These are phyloP conservation scores for Salix purpurea DNA, from an alignment of 345 rosid genomes.

Conservation along the genomic window DNA sequence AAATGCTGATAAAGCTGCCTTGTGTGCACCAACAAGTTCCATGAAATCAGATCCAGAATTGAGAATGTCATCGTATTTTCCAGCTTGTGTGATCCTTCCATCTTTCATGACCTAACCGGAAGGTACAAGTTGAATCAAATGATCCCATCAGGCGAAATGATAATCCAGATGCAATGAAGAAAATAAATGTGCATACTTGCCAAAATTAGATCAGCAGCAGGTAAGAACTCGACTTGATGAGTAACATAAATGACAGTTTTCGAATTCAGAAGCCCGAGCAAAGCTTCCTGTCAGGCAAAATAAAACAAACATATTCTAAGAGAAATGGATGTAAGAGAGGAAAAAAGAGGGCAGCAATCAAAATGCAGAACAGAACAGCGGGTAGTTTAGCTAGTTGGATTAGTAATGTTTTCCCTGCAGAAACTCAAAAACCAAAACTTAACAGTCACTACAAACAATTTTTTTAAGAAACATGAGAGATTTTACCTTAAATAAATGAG, in stretches of 20 bases:
- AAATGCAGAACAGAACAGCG: neutral
- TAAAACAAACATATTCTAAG: neutral
- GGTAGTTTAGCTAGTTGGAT: neutral
- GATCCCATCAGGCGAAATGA: neutral
- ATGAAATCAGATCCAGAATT: slow-evolving; percentile 62
- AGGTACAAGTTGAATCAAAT: neutral
- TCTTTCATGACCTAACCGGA: slow-evolving; percentile 68
- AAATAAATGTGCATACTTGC: slow-evolving; percentile 30
- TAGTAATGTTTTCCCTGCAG: neutral
- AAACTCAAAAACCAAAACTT: neutral
- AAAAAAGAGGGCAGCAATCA: too few species aligned
- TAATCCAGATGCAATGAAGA: neutral
- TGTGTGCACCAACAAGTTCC: slow-evolving; percentile 78
- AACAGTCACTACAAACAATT: neutral
- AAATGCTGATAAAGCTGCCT: slow-evolving; percentile 54
- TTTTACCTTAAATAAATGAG: slow-evolving; percentile 30
- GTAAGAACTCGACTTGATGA: slow-evolving; percentile 61
- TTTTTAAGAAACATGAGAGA: neutral
- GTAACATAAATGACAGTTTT: slow-evolving; percentile 64
- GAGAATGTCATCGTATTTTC: slow-evolving; percentile 63
- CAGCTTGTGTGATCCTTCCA: slow-evolving; percentile 71
- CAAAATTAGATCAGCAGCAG: slow-evolving; percentile 65
- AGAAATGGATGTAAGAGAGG: neutral
- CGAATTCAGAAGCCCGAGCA: slow-evolving; percentile 42
- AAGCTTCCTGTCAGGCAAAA: slow-evolving; percentile 41